Evolutionary conservation across 805 yeast species (phyloP), one percentile per base, ranked within the genome.

Genomic region (Pichia gijzeniarum): DNA sequence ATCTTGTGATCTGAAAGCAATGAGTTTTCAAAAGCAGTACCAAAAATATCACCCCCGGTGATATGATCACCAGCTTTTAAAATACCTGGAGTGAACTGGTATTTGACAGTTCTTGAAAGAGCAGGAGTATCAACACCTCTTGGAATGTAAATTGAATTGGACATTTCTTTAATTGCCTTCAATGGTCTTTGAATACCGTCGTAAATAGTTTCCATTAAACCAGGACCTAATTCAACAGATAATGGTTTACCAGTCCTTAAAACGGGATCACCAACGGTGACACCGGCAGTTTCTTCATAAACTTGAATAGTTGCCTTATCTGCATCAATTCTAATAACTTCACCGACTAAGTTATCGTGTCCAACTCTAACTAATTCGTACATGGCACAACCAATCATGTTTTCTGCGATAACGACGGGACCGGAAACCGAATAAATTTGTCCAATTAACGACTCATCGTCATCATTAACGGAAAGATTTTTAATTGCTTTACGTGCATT

Each of bases 351-450:
- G 67, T 78, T 87, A 58, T 87, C 95, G 68, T 93, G 98, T 57
- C 99, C 98, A 54, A 93, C 99, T 67, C 83, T 89, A 61, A 91
- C 99, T 69, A 93, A 77, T 67, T 93, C 99, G 77, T 93, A 91
- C 99, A 93, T 93, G 59, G 98, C 97, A 79, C 97, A 88, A 53
- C 99, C 99, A 70, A 90, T 86, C 98, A 93, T 89, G 73, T 93
- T 85, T 70, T 93, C 98, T 41, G 99, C 99, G 40, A 93, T 82
- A 44, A 93, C 85, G 58, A 93, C 99, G 22, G 99, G 98, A 61
- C 99, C 99, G 18, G 98, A 90, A 41, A 93, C 97, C 28, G 97
- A 88, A 71, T 80, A 90, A 59, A 93, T 85, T 55, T 76, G 81
- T 47, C 96, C 99, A 66, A 86, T 87, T 54, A 81, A 82, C 45